Conservation (phyloP, 305 asterid genomes). For the Plantago rigida region DNA sequence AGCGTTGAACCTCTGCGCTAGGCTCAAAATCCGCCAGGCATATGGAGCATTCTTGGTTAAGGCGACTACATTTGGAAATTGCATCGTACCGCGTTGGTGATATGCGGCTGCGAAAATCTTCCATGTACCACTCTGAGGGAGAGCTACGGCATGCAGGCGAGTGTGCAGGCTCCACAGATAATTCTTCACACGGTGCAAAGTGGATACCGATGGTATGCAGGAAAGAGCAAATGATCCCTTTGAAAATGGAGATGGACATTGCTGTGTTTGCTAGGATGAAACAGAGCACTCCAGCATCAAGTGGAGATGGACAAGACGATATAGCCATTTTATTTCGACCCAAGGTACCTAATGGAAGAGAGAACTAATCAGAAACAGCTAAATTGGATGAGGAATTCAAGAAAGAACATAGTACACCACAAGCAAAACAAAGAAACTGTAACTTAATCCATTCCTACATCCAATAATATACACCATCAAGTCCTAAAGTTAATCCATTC, state of each 20-base stretch:
- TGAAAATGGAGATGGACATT: conserved; percentile 67
- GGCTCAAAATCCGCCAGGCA: conserved; percentile 67
- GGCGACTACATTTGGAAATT: conserved; percentile 27
- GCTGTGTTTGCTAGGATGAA: conserved; percentile 74
- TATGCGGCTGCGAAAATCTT: conserved; percentile 57
- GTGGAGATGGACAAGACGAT: conserved; percentile 69
- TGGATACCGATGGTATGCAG: conserved; percentile 64
- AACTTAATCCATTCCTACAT: no score
- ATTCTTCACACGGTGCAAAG: conserved; percentile 57
- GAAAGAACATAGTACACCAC: no score
- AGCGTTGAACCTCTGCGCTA: conserved; percentile 58
- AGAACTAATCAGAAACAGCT: background rate
- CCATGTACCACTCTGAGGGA: conserved; percentile 67
- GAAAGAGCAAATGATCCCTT: conserved; percentile 64
- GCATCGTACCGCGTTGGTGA: conserved; percentile 56
- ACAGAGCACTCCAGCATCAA: conserved; percentile 80
- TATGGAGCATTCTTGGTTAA: conserved; percentile 65
- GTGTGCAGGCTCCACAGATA: conserved; percentile 43
- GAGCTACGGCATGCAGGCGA: conserved; percentile 34
- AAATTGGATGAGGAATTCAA: background rate
- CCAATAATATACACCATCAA: no score
- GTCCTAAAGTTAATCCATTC: no score
- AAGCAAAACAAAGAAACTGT: no score
- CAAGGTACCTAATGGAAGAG: conserved; percentile 30
- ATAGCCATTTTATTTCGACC: conserved; percentile 47